These are phyloP conservation scores for Cordyceps farinosa DNA, from an alignment of 2,329 filamentous ascomycete genomes.

Conservation along the genomic window DNA sequence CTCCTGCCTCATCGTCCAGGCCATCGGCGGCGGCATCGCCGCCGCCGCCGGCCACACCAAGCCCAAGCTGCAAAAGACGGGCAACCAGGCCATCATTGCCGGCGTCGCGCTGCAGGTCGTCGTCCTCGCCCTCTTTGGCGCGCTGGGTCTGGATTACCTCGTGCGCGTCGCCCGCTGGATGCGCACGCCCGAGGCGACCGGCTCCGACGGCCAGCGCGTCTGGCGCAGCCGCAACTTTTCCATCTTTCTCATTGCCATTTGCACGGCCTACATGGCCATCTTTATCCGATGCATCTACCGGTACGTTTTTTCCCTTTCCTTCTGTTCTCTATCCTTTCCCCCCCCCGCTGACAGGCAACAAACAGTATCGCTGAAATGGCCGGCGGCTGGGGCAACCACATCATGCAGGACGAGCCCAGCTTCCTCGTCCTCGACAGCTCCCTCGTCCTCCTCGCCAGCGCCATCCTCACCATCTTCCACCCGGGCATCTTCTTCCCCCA, in stretches of 20 bases:
- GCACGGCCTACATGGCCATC: conserved; percentile 43
- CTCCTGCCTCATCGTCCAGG: conserved; percentile 56
- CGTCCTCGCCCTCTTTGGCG: conserved; percentile 46
- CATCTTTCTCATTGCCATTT: conserved; percentile 42
- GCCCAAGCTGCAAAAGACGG: conserved; percentile 37
- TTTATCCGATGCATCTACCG: conserved; percentile 54
- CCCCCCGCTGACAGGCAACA: not conserved
- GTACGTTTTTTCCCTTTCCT: conserved; percentile 30
- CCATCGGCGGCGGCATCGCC: conserved; percentile 54
- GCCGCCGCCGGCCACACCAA: conserved; percentile 43
- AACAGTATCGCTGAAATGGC: conserved; percentile 59
- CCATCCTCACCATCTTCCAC: conserved; percentile 50
- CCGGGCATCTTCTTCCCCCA: conserved; percentile 54
- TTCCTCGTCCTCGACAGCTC: conserved; percentile 56
- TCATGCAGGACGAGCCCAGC: conserved; percentile 59
- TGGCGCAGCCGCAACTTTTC: conserved; percentile 44
- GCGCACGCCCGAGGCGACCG: conserved; percentile 28
- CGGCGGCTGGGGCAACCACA: conserved; percentile 59
- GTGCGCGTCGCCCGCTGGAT: conserved; percentile 41
- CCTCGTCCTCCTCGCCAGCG: conserved; percentile 48
- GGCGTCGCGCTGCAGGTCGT: conserved; percentile 53
- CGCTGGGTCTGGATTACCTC: conserved; percentile 43
- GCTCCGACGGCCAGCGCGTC: conserved; percentile 31
- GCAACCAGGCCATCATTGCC: conserved; percentile 52
- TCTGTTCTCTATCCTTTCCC: too few species aligned